Evolutionary conservation across 2,329 filamentous ascomycete genomes (phyloP).

Genomic region (Neurospora sp.): DNA sequence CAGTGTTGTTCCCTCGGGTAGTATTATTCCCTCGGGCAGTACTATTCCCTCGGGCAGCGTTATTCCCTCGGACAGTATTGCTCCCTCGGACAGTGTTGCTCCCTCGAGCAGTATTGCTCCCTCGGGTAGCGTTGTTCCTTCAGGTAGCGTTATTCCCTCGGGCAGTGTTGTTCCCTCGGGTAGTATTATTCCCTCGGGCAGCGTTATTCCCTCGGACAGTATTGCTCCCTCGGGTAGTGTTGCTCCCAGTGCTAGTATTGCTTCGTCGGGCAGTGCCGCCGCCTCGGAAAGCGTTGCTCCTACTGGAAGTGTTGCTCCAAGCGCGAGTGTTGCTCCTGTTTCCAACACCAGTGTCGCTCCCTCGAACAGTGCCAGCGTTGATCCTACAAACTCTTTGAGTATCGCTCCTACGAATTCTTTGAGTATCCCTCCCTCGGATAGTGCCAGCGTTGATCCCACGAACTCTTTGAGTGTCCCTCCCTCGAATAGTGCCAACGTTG

Average conservation of each 20-base stretch:
- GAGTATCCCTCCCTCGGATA: background rate
- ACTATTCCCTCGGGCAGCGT: too few relatives aligned
- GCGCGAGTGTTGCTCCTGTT: background rate
- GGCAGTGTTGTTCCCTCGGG: background rate
- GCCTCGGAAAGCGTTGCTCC: background rate
- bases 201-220: too few relatives aligned
- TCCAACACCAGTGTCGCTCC: background rate
- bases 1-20: background rate
- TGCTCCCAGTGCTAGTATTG: too few relatives aligned
- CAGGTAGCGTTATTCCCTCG: too few relatives aligned
- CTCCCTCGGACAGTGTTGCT: background rate
- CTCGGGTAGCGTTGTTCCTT: background rate
- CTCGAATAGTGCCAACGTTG: background rate
- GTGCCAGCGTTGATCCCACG: background rate
- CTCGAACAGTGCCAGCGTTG: too few relatives aligned
- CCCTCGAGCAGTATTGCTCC: background rate
- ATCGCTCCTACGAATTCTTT: background rate
- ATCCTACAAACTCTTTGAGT: too few relatives aligned
- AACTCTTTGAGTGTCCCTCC: background rate
- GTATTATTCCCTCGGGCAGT: constrained; percentile 29
- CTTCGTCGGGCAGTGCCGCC: background rate
- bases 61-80: too few relatives aligned
- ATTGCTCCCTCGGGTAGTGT: too few relatives aligned
- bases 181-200: too few relatives aligned
- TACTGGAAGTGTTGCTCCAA: background rate